Percentiles rank a stretch among this genome's conserved stretches.
Evolutionary conservation across 2,329 filamentous ascomycete genomes (phyloP).

Genomic region (Aspergillus aculeatus): DNA sequence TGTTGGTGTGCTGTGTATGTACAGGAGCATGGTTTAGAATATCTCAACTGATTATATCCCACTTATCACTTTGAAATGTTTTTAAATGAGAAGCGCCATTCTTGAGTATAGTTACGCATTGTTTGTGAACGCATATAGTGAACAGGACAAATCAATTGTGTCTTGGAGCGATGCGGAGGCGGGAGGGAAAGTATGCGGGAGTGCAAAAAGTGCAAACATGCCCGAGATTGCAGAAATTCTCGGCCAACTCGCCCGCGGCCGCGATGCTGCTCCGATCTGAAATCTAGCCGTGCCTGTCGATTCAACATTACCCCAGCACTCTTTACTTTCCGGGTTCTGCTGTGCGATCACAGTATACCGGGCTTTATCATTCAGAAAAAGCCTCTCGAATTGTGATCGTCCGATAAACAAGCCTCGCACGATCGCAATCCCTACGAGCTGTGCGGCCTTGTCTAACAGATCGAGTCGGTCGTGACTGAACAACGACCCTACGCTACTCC

Average conservation of each 20-base stretch:
- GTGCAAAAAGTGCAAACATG: conserved; percentile 36
- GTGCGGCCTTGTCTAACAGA: not conserved
- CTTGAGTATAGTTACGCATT: no score
- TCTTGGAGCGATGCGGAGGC: not conserved
- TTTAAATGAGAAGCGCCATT: no score
- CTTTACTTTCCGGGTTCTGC: not conserved
- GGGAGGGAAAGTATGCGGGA: not conserved
- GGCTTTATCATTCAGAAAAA: not conserved
- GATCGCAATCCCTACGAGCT: not conserved
- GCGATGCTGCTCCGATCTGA: conserved; percentile 4
- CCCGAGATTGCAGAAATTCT: conserved; percentile 29
- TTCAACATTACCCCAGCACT: not conserved
- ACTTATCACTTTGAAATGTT: not conserved
- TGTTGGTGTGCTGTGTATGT: conserved; percentile 14
- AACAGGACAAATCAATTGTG: not conserved
- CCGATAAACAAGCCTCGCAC: not conserved
- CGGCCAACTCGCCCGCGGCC: conserved; percentile 16
- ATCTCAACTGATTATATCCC: conserved; percentile 2
- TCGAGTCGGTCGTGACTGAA: not conserved
- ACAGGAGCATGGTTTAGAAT: conserved; percentile 15
- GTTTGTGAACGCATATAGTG: no score
- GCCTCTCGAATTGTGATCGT: not conserved
- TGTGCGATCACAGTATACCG: not conserved
- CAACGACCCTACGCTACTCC: not conserved
- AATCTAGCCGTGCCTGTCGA: not conserved